Conservation (phyloP, 1,284 basidiomycete genomes). For the Ceratobasidium sp. region DNA sequence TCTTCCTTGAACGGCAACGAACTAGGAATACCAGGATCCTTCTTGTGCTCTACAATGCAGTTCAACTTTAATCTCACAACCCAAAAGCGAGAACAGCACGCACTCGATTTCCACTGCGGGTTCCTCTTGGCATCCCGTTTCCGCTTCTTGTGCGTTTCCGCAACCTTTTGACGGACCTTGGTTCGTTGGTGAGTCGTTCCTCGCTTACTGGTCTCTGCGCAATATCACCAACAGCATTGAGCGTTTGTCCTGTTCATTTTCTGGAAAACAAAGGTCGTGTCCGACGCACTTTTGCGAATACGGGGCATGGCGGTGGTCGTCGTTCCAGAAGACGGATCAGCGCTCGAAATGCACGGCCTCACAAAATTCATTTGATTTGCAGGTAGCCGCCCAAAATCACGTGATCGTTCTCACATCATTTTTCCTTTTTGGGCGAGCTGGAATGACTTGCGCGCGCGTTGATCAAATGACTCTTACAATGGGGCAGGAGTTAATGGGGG, state of each 20-base stretch:
- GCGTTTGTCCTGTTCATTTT: slow-evolving; percentile 9
- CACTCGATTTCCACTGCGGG: slow-evolving; percentile 90
- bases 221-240: slow-evolving; percentile 22
- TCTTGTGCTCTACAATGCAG: slow-evolving; percentile 52
- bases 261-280: not conserved
- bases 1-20: slow-evolving; percentile 97
- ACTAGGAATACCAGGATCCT: slow-evolving; percentile 97
- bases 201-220: slow-evolving; percentile 84
- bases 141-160: slow-evolving; percentile 80
- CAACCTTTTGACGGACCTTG: slow-evolving; percentile 80
- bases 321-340: not conserved
- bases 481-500: not conserved
- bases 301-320: slow-evolving; percentile 63
- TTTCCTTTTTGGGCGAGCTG: slow-evolving; percentile 2
- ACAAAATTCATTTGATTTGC: slow-evolving; percentile 33
- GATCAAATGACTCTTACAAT: not conserved
- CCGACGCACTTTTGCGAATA: slow-evolving; percentile 71
- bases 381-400: slow-evolving; percentile 1
- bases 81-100: slow-evolving; percentile 50
- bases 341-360: not conserved
- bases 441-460: slow-evolving; percentile 22
- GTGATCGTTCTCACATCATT: slow-evolving; percentile 4
- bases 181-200: slow-evolving; percentile 74
- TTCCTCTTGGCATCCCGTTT: slow-evolving; percentile 84
- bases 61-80: not conserved